Base-by-base conservation (phyloP, 768 basidiomycete genomes). In the Russula sp. region DNA sequence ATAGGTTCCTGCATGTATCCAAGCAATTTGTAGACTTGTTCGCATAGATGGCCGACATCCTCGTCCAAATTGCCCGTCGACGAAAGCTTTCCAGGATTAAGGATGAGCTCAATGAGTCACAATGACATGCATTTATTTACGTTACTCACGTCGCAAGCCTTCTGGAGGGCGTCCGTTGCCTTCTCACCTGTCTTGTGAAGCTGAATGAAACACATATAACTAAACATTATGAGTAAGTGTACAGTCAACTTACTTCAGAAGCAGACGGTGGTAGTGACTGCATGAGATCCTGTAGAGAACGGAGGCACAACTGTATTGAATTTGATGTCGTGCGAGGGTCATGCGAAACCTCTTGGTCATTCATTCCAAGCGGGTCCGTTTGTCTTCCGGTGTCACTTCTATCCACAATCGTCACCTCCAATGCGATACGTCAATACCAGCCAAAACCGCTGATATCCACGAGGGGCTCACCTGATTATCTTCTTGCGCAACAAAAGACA, bases 311-410 rank as follows among this genome's bases (percentile, higher is more conserved):
- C 13, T 62, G 48, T n/a, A 55, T 52, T 7, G 61, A 49, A 28
- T 65, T 57, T n/a, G 61, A 49, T 42, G 64, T 54, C 8, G 46
- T 65, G 28, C 9, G 49, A 32, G 54, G 64, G 11, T 22, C 10
- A 48, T 48, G 46, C 5, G n/a, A n/a, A 13, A 48, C 46, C 10
- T 48, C 46, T 48, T 51, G 55, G 2, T 38, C 53, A 50, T 38
- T 7, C 46, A 14, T 34, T 3, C 48, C 60, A 11, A 22, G 48
- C 1, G 26, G 7, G 24, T 36, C 28, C 3, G 2, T 48, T 48
- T 48, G n/a, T 44, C 18, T 44, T 48, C 46, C 46, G 10, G n/a
- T 9, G 9, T 48, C 8, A 48, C 10, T n/a, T 22, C 11, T 4
- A 5, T 22, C 11, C n/a, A n/a, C 28, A 24, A 18, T 6, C 46